Evolutionary conservation across 768 basidiomycete genomes (phyloP).

Genomic region (Mycena latifolia): DNA sequence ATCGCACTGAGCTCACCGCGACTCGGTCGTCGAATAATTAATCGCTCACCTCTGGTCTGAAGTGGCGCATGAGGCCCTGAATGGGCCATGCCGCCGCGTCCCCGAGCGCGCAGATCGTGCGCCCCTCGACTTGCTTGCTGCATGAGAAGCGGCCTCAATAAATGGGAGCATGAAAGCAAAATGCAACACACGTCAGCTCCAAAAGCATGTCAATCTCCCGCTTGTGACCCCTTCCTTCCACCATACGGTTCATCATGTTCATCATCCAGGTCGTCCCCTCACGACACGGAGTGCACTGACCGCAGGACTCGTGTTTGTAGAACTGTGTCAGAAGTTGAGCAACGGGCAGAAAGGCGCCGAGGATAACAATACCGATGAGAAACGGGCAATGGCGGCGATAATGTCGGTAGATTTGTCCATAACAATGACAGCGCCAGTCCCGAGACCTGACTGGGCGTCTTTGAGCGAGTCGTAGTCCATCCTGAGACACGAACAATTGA

Average conservation of each 20-base stretch:
- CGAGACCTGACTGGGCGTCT: conserved; percentile 95
- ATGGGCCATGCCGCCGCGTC: conserved; percentile 99
- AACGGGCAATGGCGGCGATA: conserved; percentile 93
- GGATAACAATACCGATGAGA: conserved; percentile 70
- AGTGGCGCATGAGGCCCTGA: conserved; percentile 97
- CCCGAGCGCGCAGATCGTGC: conserved; percentile 96
- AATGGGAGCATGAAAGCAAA: conserved; percentile 24
- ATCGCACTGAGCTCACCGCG: background rate
- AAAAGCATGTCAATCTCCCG: conserved; percentile 99
- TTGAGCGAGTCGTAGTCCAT: conserved; percentile 99
- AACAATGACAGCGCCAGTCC: conserved; percentile 98
- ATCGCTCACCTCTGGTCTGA: conserved; percentile 85
- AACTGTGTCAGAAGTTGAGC: conserved; percentile 61
- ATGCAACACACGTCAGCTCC: conserved; percentile 82
- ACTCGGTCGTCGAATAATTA: too few species aligned
- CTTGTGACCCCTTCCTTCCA: conserved; percentile 88
- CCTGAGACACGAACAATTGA: conserved; percentile 50
- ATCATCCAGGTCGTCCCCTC: conserved; percentile 99
- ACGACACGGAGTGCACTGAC: conserved; percentile 95
- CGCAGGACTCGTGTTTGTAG: conserved; percentile 99
- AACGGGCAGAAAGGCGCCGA: background rate
- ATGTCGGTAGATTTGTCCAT: conserved; percentile 99
- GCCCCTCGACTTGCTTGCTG: conserved; percentile 96
- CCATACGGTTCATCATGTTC: conserved; percentile 99
- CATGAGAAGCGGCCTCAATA: background rate